A percentile compares a stretch with the other conserved stretches of the same genome.
Evolutionary conservation across 352 stramenopile species (phyloP).

Genomic region (Plasmopara viticola): DNA sequence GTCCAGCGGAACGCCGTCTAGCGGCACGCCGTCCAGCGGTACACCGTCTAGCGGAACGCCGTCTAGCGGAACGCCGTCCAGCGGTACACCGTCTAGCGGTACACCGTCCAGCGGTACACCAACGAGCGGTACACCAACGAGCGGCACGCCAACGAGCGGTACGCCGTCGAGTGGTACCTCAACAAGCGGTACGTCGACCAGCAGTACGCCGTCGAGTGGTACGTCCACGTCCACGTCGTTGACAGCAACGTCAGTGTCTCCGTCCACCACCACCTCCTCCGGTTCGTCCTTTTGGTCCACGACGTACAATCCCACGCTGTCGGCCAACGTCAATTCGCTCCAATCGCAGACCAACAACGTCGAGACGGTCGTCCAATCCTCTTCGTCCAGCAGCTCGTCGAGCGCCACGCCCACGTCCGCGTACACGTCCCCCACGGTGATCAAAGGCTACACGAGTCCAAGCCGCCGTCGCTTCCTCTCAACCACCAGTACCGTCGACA

Average conservation of each 20-base stretch:
- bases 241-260: conserved; percentile 16
- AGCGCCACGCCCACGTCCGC: conserved; percentile 13
- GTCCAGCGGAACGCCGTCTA: conserved; percentile 3
- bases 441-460: conserved; percentile 33
- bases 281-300: conserved; percentile 34
- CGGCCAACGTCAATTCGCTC: conserved; percentile 39
- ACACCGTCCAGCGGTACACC: not conserved
- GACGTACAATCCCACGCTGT: conserved; percentile 48
- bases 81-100: not conserved
- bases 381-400: conserved; percentile 21
- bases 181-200: conserved; percentile 3
- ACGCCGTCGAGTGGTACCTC: conserved; percentile 7
- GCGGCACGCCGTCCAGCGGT: not conserved
- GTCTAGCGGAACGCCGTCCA: not conserved
- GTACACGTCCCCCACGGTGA: conserved; percentile 48
- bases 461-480: conserved; percentile 30
- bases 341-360: conserved; percentile 44
- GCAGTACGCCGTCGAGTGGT: conserved; percentile 3
- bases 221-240: conserved; percentile 8
- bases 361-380: conserved; percentile 54
- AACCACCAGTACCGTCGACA: conserved; percentile 19
- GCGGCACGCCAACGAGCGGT: not conserved
- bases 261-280: conserved; percentile 25
- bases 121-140: not conserved
- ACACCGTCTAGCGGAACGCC: conserved; percentile 1